phyloP scores from a whole-genome alignment of 805 yeast species.

The Ogataea angusta region DNA sequence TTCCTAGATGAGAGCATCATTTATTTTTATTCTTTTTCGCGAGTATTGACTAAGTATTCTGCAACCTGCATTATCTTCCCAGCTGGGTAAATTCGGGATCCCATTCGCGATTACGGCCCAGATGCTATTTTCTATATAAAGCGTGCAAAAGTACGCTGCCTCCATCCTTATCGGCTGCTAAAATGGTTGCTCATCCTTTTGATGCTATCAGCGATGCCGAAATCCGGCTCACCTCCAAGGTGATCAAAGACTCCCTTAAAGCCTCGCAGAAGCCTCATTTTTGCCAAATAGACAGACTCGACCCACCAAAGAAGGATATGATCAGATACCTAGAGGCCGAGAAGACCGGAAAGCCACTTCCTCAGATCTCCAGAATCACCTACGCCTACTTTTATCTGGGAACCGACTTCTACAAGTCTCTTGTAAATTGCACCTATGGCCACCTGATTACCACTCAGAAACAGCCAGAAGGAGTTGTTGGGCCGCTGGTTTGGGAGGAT shows the following conservation, averaged over 20 bases:
- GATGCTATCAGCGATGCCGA: slow-evolving; percentile 48
- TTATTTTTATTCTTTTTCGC: no score
- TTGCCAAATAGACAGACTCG: slow-evolving; percentile 63
- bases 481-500: slow-evolving; percentile 71
- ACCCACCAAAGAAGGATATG: slow-evolving; percentile 79
- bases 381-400: slow-evolving; percentile 63
- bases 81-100: neutral
- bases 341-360: slow-evolving; percentile 48
- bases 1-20: no score
- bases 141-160: neutral
- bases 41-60: neutral
- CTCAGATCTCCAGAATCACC: slow-evolving; percentile 62
- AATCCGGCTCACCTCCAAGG: slow-evolving; percentile 53
- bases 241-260: slow-evolving; percentile 55
- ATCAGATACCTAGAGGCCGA: slow-evolving; percentile 65
- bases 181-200: slow-evolving; percentile 31
- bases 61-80: neutral
- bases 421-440: slow-evolving; percentile 61
- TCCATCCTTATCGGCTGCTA: neutral
- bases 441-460: slow-evolving; percentile 56
- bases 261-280: slow-evolving; percentile 56
- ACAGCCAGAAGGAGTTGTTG: slow-evolving; percentile 61
- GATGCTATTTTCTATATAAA: neutral
- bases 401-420: slow-evolving; percentile 60
- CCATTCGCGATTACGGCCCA: neutral